phyloP scores from a whole-genome alignment of 768 basidiomycete genomes.

The Leccinum boreale region DNA sequence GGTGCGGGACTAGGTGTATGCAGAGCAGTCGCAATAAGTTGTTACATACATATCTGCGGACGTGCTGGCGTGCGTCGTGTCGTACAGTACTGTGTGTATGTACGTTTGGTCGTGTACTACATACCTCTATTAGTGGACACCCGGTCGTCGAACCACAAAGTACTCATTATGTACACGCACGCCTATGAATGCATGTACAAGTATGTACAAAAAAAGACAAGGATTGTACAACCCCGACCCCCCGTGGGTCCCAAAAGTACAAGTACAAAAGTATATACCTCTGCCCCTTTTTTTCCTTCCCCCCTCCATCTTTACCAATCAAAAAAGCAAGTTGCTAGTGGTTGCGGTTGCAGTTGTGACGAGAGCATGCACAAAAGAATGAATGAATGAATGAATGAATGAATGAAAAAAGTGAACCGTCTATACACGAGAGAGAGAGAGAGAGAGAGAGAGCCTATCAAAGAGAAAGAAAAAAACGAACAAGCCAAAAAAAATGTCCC shows the following conservation, averaged over 20 bases:
- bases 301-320: not conserved
- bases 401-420: not conserved
- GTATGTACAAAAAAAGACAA: not conserved
- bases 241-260: not conserved
- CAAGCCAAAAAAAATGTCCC: not conserved
- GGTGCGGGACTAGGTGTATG: slow-evolving; percentile 52
- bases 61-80: not conserved
- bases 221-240: not conserved
- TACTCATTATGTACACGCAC: no score
- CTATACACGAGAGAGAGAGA: not conserved
- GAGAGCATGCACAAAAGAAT: not conserved
- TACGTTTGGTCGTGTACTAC: not conserved
- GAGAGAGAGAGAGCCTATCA: no score
- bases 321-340: not conserved
- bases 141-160: no score
- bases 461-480: not conserved
- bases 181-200: not conserved
- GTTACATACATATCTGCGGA: not conserved
- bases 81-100: not conserved
- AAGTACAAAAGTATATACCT: not conserved
- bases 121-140: no score
- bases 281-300: not conserved
- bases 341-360: not conserved
- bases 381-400: no score
- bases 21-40: slow-evolving; percentile 61